phyloP scores from a whole-genome alignment of 306 rosid genomes.

The Macrotyloma uniflorum region DNA sequence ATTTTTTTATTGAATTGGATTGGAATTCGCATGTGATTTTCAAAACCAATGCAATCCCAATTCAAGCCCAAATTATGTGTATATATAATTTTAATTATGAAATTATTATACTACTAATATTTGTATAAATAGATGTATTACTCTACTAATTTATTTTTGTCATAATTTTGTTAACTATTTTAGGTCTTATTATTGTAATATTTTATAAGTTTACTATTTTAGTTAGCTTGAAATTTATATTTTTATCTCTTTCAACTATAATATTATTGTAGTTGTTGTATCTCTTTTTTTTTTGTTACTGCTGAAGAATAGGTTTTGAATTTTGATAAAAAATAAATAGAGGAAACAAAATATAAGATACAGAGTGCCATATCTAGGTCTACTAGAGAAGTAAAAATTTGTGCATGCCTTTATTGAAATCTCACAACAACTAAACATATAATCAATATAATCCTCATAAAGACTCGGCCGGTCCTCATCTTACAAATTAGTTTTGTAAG shows the following conservation, averaged over 20 bases:
- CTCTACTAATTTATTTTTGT: neutral
- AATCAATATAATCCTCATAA: neutral
- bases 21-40: neutral
- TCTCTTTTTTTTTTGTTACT: neutral
- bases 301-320: neutral
- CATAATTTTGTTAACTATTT: neutral
- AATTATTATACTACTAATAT: neutral
- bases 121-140: neutral
- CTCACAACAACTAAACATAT: neutral
- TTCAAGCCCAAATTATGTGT: neutral
- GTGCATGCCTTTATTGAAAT: neutral
- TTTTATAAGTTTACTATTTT: neutral
- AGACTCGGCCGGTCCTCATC: neutral
- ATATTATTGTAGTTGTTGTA: neutral
- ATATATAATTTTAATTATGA: neutral
- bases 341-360: neutral
- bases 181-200: neutral
- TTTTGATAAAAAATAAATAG: neutral
- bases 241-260: neutral
- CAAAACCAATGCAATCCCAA: neutral
- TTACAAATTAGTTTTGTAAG: neutral
- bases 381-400: neutral
- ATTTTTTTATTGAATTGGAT: neutral
- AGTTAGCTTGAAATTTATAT: neutral
- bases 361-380: neutral